A percentile compares a stretch with the other conserved stretches of the same genome.
phyloP scores from a whole-genome alignment of 2,329 filamentous ascomycete species.

The Venturiaceae sp. region DNA sequence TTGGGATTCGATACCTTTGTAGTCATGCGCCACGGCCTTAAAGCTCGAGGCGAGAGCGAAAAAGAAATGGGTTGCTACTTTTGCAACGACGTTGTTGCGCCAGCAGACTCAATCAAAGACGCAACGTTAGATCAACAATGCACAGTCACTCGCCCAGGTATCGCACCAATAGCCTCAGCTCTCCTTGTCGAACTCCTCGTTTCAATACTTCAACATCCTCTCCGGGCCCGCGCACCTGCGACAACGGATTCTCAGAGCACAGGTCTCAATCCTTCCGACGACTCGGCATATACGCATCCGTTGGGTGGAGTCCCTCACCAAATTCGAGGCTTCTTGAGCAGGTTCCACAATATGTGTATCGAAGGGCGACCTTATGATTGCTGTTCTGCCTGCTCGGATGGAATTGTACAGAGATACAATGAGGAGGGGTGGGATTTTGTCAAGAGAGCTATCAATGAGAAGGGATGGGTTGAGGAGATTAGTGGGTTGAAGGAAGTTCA shows the following conservation, averaged over 20 bases:
- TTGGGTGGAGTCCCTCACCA: conserved; percentile 67
- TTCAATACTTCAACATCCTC: conserved; percentile 66
- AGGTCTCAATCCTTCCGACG: conserved; percentile 14
- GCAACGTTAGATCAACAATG: conserved; percentile 96
- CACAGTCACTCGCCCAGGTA: conserved; percentile 87
- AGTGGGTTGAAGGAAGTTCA: conserved; percentile 63
- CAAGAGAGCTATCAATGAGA: conserved; percentile 61
- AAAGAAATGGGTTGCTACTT: conserved; percentile 88
- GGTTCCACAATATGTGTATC: conserved; percentile 65
- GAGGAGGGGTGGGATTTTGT: conserved; percentile 67
- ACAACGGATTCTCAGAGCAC: conserved; percentile 13
- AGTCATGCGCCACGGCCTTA: conserved; percentile 87
- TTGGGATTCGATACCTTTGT: conserved; percentile 95
- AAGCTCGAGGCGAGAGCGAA: conserved; percentile 36
- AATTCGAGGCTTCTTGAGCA: conserved; percentile 66
- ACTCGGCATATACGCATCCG: conserved; percentile 42
- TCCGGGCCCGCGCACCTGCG: conserved; percentile 27
- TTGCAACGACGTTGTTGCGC: conserved; percentile 94
- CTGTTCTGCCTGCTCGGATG: conserved; percentile 70
- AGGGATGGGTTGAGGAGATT: conserved; percentile 69
- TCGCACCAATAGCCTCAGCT: conserved; percentile 85
- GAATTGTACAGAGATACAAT: conserved; percentile 58
- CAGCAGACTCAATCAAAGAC: conserved; percentile 87
- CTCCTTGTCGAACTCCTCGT: conserved; percentile 83
- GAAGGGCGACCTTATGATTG: conserved; percentile 67